Base-by-base conservation (phyloP, 257 asterid genomes). In the Phtheirospermum japonicum region DNA sequence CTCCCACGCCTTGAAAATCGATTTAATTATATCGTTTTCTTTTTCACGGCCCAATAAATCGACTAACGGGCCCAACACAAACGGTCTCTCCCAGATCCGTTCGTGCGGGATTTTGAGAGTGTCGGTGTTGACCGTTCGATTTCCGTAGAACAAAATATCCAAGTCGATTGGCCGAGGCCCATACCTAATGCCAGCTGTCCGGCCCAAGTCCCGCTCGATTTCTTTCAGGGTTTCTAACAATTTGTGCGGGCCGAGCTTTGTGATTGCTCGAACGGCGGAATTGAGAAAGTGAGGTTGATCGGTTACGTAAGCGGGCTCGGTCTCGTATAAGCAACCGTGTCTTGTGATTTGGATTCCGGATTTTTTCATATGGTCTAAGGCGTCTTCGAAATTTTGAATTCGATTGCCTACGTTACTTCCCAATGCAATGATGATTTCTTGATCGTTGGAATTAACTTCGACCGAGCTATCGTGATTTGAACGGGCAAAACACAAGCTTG, bases 101-200 rank as follows among this genome's bases (percentile, higher is more conserved):
- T 85, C 96, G 23, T 89, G 99, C 37, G 99, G 97, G 20, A 92
- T 74, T 4, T 61, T 75, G 1, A 92, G 95, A 49, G 57, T 74
- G 23, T 92, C 96, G 0, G 96, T 83, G 54, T 75, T 73, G 33
- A 92, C 74, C 73, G 60, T 85, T 69, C 63, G 80, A 34, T 75
- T 78, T 28, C 99, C 99, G 0, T 89, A 89, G 50, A 92, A 89
- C 83, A 89, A 69, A 32, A 92, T 92, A 66, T 92, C 99, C 57
- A 92, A 78, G 72, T 89, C 99, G 33, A 92, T 86, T 10, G 95
- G 99, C 71, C 99, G 75, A 12, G 96, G 99, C 64, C 99, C 99
- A 14, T 86, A 92, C 73, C 94, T 69, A 57, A 92, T 85, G 66
- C 96, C 99, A 53, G 54, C 80, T 4, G 90, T 85, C 23, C 97